Evolutionary conservation across 2,329 filamentous ascomycete species (phyloP).

Genomic region (Paracorniculantispora psalliotae): DNA sequence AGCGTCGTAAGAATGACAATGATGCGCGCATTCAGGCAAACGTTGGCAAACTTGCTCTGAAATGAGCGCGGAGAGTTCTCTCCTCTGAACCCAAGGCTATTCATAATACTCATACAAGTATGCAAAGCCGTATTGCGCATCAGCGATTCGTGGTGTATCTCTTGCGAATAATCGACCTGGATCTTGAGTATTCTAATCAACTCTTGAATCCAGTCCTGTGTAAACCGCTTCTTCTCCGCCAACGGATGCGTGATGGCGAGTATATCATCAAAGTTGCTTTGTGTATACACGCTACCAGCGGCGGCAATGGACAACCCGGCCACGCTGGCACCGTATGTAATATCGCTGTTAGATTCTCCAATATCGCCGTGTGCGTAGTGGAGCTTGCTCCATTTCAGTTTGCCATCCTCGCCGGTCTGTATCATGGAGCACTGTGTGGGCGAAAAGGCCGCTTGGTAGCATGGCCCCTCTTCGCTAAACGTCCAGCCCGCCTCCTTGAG

Average conservation of each 20-base stretch:
- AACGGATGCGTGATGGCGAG: constrained; percentile 59
- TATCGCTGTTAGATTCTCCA: constrained; percentile 42
- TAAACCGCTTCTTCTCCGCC: constrained; percentile 39
- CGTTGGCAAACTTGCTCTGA: constrained; percentile 68
- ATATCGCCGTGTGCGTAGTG: constrained; percentile 46
- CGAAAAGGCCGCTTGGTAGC: constrained; percentile 57
- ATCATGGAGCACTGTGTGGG: constrained; percentile 56
- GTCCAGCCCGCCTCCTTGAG: constrained; percentile 74
- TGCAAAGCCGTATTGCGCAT: constrained; percentile 70
- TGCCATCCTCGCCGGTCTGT: constrained; percentile 54
- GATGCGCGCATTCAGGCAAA: constrained; percentile 70
- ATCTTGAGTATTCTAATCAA: constrained; percentile 66
- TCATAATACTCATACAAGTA: constrained; percentile 71
- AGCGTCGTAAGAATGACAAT: constrained; percentile 62
- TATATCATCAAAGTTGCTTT: constrained; percentile 63
- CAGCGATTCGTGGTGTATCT: constrained; percentile 65
- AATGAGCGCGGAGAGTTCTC: constrained; percentile 58
- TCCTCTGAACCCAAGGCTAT: constrained; percentile 68
- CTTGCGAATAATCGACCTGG: constrained; percentile 76
- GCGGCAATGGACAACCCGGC: constrained; percentile 55
- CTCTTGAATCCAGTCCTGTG: constrained; percentile 59
- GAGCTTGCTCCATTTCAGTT: constrained; percentile 54
- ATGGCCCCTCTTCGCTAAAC: constrained; percentile 61
- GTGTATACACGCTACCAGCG: constrained; percentile 40
- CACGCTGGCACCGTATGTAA: constrained; percentile 55